Conservation (phyloP, 257 asterid species). For the Lantana camara region DNA sequence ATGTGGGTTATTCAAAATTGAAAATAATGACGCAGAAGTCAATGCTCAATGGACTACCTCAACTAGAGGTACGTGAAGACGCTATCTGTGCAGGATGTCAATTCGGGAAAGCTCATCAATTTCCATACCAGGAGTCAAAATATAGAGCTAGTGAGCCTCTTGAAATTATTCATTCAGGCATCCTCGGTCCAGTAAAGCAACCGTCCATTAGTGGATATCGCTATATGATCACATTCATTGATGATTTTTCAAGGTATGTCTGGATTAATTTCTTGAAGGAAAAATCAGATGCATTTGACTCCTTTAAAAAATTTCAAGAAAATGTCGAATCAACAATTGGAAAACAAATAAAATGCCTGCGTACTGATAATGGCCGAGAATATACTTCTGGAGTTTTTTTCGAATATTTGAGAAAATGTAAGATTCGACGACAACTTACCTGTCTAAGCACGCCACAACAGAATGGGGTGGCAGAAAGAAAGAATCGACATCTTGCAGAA, state of each 20-base stretch:
- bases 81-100: too few relatives aligned
- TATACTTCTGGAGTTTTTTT: background rate
- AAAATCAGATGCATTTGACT: background rate
- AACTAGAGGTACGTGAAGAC: too few relatives aligned
- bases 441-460: background rate
- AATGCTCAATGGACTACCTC: conserved; percentile 23
- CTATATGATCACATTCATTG: too few relatives aligned
- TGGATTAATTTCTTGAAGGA: background rate
- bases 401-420: background rate
- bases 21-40: conserved; percentile 5
- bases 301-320: too few relatives aligned
- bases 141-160: conserved; percentile 8
- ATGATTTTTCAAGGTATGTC: conserved; percentile 4
- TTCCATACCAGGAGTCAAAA: too few relatives aligned
- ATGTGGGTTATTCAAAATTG: too few relatives aligned
- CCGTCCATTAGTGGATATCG: background rate
- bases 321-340: too few relatives aligned
- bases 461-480: background rate
- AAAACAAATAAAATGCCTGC: background rate
- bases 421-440: background rate
- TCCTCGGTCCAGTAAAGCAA: background rate
- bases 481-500: background rate
- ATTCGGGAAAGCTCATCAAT: too few relatives aligned
- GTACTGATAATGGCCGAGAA: background rate
- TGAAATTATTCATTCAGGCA: conserved; percentile 12